A percentile compares a stretch with the other conserved stretches of the same genome.
These are phyloP conservation scores for Ceratobasidium sp. DNA, from an alignment of 1,284 basidiomycete genomes.

Conservation along the genomic window DNA sequence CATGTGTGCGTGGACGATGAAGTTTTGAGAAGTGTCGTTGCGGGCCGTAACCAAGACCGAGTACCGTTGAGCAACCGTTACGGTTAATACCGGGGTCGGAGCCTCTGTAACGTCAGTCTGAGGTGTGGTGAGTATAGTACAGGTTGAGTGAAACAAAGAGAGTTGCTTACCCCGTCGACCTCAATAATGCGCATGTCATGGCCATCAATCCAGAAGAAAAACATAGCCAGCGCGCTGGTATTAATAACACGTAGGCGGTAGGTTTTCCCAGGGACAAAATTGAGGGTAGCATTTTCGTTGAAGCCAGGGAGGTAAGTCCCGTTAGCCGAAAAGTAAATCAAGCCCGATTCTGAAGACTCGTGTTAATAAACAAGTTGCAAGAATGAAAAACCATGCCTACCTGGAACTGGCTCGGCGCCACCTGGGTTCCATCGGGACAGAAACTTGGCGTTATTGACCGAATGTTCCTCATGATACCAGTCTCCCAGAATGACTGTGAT, in stretches of 20 bases:
- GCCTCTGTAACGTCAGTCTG: conserved; percentile 82
- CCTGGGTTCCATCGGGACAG: conserved; percentile 74
- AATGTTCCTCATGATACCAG: conserved; percentile 87
- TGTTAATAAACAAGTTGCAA: conserved; percentile 21
- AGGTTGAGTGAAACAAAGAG: not conserved
- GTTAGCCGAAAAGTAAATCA: conserved; percentile 88
- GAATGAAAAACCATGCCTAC: conserved; percentile 58
- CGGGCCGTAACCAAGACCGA: conserved; percentile 90
- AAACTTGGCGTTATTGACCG: conserved; percentile 75
- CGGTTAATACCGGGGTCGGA: conserved; percentile 74
- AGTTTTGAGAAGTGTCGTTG: conserved; percentile 87
- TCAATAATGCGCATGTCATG: conserved; percentile 93
- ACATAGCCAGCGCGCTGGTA: conserved; percentile 74
- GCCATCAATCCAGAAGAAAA: conserved; percentile 91
- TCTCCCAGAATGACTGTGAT: conserved; percentile 87
- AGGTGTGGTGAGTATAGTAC: not conserved
- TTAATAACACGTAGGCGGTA: conserved; percentile 86
- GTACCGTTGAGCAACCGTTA: conserved; percentile 94
- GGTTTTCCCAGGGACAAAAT: conserved; percentile 82
- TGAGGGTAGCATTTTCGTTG: conserved; percentile 85
- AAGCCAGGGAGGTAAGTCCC: conserved; percentile 70
- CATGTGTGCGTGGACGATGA: conserved; percentile 91
- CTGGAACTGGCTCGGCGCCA: conserved; percentile 89
- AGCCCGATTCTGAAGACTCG: conserved; percentile 71
- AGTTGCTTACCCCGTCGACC: conserved; percentile 79